Conservation (phyloP, 192 early-diverging fungal genomes). For the Funneliformis mosseae region DNA sequence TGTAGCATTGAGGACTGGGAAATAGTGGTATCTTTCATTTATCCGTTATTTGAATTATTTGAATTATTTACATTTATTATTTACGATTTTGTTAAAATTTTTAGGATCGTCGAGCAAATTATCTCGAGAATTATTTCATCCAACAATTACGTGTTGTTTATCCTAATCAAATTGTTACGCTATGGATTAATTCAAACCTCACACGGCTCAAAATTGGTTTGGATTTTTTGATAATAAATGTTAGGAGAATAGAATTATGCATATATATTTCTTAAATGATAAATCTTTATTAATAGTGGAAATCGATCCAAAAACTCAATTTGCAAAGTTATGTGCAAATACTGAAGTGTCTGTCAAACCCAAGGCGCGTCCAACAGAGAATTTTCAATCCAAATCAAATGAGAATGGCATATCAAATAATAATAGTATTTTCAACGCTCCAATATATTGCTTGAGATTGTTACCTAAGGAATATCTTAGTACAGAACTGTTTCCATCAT, state of each 20-base stretch:
- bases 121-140: conserved; percentile 69
- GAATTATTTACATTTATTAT: background rate
- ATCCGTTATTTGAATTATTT: background rate
- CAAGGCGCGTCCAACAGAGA: conserved; percentile 54
- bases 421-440: conserved; percentile 40
- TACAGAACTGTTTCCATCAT: conserved; percentile 34
- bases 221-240: conserved; percentile 24
- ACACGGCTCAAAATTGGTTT: conserved; percentile 65
- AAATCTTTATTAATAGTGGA: conserved; percentile 47
- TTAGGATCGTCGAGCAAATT: conserved; percentile 72
- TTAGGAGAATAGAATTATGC: conserved; percentile 7
- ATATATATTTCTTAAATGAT: background rate
- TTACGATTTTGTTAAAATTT: background rate
- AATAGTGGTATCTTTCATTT: conserved; percentile 56
- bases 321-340: conserved; percentile 62
- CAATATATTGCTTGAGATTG: conserved; percentile 40
- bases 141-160: conserved; percentile 71
- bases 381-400: conserved; percentile 23
- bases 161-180: conserved; percentile 64
- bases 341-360: conserved; percentile 76
- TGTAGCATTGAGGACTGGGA: conserved; percentile 79
- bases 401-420: conserved; percentile 39
- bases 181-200: conserved; percentile 71
- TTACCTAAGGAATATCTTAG: conserved; percentile 39
- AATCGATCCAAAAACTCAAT: conserved; percentile 51